Conservation (phyloP, 306 rosid genomes). For the Quercus glauca region DNA sequence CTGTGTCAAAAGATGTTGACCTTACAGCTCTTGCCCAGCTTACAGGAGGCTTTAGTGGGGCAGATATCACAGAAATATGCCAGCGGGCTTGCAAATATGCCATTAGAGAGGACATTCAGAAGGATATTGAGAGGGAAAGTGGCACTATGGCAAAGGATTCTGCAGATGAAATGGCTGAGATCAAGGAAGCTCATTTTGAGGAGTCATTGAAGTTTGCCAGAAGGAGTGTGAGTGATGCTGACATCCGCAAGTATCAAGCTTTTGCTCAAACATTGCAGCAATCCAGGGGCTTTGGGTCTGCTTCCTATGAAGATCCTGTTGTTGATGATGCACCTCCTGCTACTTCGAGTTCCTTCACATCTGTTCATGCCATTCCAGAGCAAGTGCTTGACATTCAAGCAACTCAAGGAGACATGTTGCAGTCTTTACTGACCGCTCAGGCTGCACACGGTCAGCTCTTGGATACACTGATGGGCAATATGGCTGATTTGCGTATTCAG, state of each 20-base stretch:
- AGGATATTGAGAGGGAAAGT: slow-evolving; percentile 31
- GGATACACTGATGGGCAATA: too few relatives aligned
- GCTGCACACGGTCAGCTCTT: too few relatives aligned
- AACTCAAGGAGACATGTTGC: too few relatives aligned
- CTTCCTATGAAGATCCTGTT: not conserved
- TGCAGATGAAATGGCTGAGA: slow-evolving; percentile 24
- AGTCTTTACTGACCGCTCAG: too few relatives aligned
- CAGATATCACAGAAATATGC: slow-evolving; percentile 4
- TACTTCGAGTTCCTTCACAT: too few relatives aligned
- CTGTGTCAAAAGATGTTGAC: slow-evolving; percentile 26
- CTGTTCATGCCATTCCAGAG: too few relatives aligned
- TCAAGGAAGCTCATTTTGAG: slow-evolving; percentile 27
- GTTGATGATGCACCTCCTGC: too few relatives aligned
- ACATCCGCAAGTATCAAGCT: slow-evolving; percentile 28
- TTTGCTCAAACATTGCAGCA: slow-evolving; percentile 32
- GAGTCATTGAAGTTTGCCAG: slow-evolving; percentile 35
- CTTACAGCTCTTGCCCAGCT: slow-evolving; percentile 28
- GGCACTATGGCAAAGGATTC: slow-evolving; percentile 33
- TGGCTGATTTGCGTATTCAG: too few relatives aligned
- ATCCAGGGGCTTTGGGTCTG: slow-evolving; percentile 21
- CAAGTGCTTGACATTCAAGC: too few relatives aligned
- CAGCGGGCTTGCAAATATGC: slow-evolving; percentile 40
- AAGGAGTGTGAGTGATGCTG: slow-evolving; percentile 1
- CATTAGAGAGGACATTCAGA: slow-evolving; percentile 27
- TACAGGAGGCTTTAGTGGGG: slow-evolving; percentile 32